Percentiles rank a stretch among this genome's conserved stretches.
Conservation (phyloP, 371 early-diverging fungal genomes). For the Mortierella sp. region DNA sequence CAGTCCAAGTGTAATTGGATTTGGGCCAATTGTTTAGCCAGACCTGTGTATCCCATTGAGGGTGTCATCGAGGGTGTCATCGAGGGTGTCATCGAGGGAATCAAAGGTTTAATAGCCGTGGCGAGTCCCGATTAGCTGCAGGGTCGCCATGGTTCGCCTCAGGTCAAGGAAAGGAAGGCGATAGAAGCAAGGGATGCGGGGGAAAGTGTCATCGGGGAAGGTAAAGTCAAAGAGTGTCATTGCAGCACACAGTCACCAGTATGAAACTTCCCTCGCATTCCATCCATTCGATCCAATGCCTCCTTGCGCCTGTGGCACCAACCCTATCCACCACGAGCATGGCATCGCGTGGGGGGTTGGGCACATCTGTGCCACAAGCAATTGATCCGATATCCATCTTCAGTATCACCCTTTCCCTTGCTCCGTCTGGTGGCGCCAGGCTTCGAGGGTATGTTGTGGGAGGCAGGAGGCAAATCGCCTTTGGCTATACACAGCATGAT, state of each 20-base stretch:
- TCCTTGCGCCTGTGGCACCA: neutral
- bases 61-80: slow-evolving; percentile 1
- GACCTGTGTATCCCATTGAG: neutral
- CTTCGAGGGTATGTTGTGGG: too few relatives aligned
- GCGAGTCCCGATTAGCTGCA: too few relatives aligned
- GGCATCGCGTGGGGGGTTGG: neutral
- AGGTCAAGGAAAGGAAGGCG: too few relatives aligned
- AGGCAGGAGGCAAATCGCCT: slow-evolving; percentile 19
- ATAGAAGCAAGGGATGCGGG: too few relatives aligned
- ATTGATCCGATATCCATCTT: neutral
- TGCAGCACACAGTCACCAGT: neutral
- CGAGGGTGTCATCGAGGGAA: slow-evolving; percentile 26
- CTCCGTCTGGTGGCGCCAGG: neutral
- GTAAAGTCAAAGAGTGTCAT: slow-evolving; percentile 1
- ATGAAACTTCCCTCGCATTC: neutral
- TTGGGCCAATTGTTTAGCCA: neutral
- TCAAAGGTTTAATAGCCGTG: slow-evolving; percentile 5
- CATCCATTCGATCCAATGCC: slow-evolving; percentile 3
- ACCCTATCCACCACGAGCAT: neutral
- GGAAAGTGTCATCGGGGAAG: too few relatives aligned
- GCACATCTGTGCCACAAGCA: neutral
- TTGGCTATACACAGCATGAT: slow-evolving; percentile 3
- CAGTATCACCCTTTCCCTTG: neutral
- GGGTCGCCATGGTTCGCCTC: too few relatives aligned
- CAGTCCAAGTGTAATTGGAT: neutral